A percentile compares a stretch with the other conserved stretches of the same genome.
These are phyloP conservation scores for Suhomyces bolitotheri DNA, from an alignment of 1,139 yeast species.

Conservation along the genomic window DNA sequence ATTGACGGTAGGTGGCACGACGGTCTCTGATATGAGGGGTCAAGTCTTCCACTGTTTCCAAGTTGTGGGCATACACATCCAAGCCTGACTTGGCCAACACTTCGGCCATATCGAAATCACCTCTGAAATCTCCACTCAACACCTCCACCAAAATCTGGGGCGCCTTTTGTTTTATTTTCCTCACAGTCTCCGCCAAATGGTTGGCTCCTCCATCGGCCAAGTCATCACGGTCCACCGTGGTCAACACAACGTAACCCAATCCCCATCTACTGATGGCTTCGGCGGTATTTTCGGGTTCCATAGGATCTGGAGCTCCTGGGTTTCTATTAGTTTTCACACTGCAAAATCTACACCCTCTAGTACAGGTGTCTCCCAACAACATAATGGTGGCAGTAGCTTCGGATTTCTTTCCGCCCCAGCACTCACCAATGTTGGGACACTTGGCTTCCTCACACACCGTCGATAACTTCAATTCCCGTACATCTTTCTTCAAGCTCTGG, in stretches of 20 bases:
- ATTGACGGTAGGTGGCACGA: slow-evolving; percentile 92
- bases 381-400: slow-evolving; percentile 99
- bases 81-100: slow-evolving; percentile 82
- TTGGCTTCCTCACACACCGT: slow-evolving; percentile 98
- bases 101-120: slow-evolving; percentile 78
- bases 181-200: slow-evolving; percentile 88
- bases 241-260: slow-evolving; percentile 92
- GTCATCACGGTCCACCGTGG: slow-evolving; percentile 98
- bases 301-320: slow-evolving; percentile 90
- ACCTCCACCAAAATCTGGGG: slow-evolving; percentile 93
- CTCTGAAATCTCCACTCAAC: slow-evolving; percentile 92
- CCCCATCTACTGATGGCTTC: slow-evolving; percentile 99
- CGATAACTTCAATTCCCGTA: slow-evolving; percentile 82
- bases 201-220: slow-evolving; percentile 88
- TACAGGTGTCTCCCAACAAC: slow-evolving; percentile 98
- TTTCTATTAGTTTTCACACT: slow-evolving; percentile 89
- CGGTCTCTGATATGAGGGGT: slow-evolving; percentile 97
- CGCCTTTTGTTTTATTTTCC: slow-evolving; percentile 79
- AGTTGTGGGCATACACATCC: slow-evolving; percentile 95
- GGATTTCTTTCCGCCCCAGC: slow-evolving; percentile 97
- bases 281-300: slow-evolving; percentile 97
- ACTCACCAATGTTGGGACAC: slow-evolving; percentile 98
- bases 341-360: slow-evolving; percentile 97
- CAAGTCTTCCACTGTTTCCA: slow-evolving; percentile 93
- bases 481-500: slow-evolving; percentile 78